These are phyloP conservation scores for Physaria fendleri DNA, from an alignment of 345 rosid species.

Conservation along the genomic window DNA sequence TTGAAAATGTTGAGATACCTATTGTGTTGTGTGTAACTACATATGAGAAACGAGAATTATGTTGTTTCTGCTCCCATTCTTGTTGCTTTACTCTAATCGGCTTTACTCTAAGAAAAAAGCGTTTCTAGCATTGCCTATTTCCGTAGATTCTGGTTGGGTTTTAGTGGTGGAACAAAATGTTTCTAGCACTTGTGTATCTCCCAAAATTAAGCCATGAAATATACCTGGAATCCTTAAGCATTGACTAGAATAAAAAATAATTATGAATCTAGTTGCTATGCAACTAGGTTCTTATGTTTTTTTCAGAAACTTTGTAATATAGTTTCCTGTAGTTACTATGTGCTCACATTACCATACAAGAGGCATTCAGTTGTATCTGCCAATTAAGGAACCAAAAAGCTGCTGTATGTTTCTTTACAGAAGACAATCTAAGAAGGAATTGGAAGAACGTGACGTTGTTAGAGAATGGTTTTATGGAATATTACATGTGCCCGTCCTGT, in stretches of 20 bases:
- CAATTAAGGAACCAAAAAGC: not conserved
- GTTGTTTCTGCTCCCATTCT: not conserved
- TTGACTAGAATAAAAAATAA: not conserved
- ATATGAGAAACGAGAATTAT: not conserved
- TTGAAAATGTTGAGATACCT: not conserved
- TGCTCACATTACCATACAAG: too few relatives aligned
- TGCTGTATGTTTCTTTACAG: not conserved
- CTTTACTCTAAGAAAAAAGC: too few relatives aligned
- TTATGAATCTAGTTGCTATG: not conserved
- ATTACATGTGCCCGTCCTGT: constrained; percentile 1
- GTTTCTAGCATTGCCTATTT: too few relatives aligned
- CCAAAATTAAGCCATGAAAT: not conserved
- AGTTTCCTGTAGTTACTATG: not conserved
- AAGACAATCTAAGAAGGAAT: constrained; percentile 14
- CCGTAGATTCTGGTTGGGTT: not conserved
- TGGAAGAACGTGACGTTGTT: constrained; percentile 7
- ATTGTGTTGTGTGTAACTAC: not conserved
- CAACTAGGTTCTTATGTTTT: not conserved
- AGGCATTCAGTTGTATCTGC: too few relatives aligned
- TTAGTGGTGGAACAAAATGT: not conserved
- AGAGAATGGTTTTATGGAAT: not conserved
- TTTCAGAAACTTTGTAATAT: not conserved
- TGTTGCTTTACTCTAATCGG: not conserved
- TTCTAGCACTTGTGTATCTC: not conserved
- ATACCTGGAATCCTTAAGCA: not conserved